Evolutionary conservation across 1,284 basidiomycete genomes (phyloP), one percentile per base, ranked within the genome.

Genomic region (Rhodofomes roseus): DNA sequence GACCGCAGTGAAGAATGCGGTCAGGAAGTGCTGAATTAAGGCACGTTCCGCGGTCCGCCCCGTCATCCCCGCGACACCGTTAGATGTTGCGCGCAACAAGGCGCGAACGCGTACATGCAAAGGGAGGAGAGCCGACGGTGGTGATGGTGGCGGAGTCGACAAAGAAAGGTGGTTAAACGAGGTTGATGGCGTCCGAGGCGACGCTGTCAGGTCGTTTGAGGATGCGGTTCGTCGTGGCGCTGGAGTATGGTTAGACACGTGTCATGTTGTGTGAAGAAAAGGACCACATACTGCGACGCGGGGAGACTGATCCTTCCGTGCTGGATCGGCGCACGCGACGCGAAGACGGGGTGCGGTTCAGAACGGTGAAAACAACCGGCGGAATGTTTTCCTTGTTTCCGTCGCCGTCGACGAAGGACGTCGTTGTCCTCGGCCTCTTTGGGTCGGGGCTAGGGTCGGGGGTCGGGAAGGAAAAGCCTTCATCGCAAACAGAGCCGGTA

Each of bases 361-460:
- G 62, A 34, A 65, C 64, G 50, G 79, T 76, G 41, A 69, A 64
- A 50, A 71, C 72, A 62, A 81, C 78, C 1, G 87, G 87, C n/a
- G 87, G 84, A 22, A 89, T 79, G 65, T 90, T 90, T 70, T 90
- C 88, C 76, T 90, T 90, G 72, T 90, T 90, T 29, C 78, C 76
- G 53, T 84, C 81, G 40, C 79, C 57, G 37, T 86, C 85, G n/a
- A 78, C 59, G 22, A 72, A 62, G 2, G 72, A 73, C 4, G 71
- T 68, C 5, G 79, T 78, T 20, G 79, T 83, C 53, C 82, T 80
- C 41, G 79, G 72, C 55, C 87, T 84, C 73, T 90, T 90, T 37
- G 81, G 74, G 65, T 80, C 82, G n/a, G 87, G 87, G 4, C 83
- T 85, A 20, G 76, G 71, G 60, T 87, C 85, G 8, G 86, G 86